Conservation (phyloP, 345 rosid genomes). For the Lepidium sativum region DNA sequence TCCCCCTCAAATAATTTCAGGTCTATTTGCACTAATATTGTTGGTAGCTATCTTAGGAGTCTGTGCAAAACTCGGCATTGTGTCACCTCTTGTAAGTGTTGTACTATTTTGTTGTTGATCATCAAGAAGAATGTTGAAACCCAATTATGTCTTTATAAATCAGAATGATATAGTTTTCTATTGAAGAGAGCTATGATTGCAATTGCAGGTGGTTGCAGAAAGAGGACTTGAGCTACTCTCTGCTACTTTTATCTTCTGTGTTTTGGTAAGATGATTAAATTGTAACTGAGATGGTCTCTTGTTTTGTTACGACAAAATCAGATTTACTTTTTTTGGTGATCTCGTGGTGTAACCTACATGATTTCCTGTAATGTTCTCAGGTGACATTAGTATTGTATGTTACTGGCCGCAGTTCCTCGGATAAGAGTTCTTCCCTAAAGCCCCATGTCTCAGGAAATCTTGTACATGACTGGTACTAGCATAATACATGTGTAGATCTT, state of each 20-base stretch:
- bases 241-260: conserved; percentile 57
- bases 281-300: not conserved
- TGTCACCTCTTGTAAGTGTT: conserved; percentile 50
- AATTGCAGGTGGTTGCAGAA: conserved; percentile 59
- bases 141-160: not conserved
- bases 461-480: conserved; percentile 63
- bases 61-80: conserved; percentile 43
- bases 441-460: conserved; percentile 67
- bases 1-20: conserved; percentile 17
- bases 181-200: not conserved
- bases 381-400: conserved; percentile 48
- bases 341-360: not conserved
- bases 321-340: not conserved
- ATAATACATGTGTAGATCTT: not conserved
- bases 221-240: conserved; percentile 84
- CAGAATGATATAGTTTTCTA: not conserved
- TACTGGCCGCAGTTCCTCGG: conserved; percentile 51
- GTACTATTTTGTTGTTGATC: not conserved
- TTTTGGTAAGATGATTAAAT: conserved; percentile 45
- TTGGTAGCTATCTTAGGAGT: conserved; percentile 52
- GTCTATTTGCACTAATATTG: conserved; percentile 46
- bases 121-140: not conserved
- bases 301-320: not conserved
- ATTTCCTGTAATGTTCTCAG: conserved; percentile 30
- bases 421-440: conserved; percentile 63